Evolutionary conservation across 257 asterid genomes (phyloP).

Genomic region (Solanum pinnatisectum): DNA sequence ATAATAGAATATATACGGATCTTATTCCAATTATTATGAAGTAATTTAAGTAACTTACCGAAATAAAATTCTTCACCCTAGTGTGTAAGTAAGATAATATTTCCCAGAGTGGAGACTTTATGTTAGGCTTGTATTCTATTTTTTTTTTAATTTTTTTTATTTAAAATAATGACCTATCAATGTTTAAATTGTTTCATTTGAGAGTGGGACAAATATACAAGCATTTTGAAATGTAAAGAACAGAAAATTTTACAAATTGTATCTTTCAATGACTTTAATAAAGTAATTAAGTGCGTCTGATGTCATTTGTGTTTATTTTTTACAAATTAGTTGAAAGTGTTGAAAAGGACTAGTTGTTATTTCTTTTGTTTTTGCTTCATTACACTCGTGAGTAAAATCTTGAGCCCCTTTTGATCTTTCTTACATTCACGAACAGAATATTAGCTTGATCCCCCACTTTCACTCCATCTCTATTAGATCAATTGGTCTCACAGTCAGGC

Average conservation of each 20-base stretch:
- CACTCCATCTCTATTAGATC: accelerated
- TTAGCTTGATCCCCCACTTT: accelerated
- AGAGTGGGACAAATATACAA: neutral
- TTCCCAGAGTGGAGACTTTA: neutral
- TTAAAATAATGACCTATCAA: neutral
- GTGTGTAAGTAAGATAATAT: neutral
- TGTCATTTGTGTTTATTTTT: neutral
- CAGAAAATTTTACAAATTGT: neutral
- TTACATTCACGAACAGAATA: neutral
- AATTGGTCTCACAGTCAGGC: accelerated
- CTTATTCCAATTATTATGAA: too few relatives aligned
- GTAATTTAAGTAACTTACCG: neutral
- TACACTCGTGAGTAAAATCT: too few relatives aligned
- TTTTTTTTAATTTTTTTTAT: neutral
- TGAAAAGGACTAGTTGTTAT: neutral
- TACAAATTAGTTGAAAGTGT: neutral
- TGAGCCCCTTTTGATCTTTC: neutral
- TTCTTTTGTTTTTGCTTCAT: neutral
- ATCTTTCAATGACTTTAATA: neutral
- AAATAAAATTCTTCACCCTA: neutral
- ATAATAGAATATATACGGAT: too few relatives aligned
- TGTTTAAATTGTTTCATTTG: neutral
- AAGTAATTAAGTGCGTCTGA: neutral
- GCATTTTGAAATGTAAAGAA: neutral
- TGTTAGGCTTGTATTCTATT: neutral